Percentiles rank a stretch among this genome's conserved stretches.
These are phyloP conservation scores for Oxyria digyna DNA, from an alignment of 148 eudicot genomes.

Conservation along the genomic window DNA sequence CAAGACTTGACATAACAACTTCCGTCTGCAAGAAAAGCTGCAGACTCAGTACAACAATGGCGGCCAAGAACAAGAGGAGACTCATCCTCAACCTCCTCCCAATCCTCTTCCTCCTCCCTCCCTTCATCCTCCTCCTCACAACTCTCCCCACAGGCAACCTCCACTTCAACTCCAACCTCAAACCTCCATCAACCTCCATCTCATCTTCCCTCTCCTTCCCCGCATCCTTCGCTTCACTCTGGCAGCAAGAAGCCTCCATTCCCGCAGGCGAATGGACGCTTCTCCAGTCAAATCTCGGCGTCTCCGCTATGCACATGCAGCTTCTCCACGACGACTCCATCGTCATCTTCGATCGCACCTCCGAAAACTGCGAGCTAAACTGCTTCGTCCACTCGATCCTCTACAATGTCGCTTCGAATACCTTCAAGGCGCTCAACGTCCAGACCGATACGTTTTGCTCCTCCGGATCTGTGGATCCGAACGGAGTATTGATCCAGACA, in stretches of 20 bases:
- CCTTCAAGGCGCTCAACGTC: slow-evolving; percentile 46
- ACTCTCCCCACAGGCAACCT: not conserved
- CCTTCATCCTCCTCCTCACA: slow-evolving; percentile 5
- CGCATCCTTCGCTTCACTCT: not conserved
- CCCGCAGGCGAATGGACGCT: slow-evolving; percentile 31
- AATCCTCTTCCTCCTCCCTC: slow-evolving; percentile 3
- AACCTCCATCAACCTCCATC: not conserved
- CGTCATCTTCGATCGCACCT: slow-evolving; percentile 67
- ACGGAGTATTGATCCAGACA: slow-evolving; percentile 60
- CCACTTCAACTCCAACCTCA: not conserved
- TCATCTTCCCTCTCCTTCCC: not conserved
- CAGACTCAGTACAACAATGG: slow-evolving; percentile 6
- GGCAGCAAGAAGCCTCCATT: not conserved
- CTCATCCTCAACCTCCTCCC: not conserved
- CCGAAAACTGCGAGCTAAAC: slow-evolving; percentile 20
- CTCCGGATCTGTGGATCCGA: slow-evolving; percentile 51
- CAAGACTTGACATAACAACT: not conserved
- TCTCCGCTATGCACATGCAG: slow-evolving; percentile 98
- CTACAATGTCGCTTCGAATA: slow-evolving; percentile 51
- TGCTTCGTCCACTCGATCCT: slow-evolving; percentile 71
- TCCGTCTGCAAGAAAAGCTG: not conserved
- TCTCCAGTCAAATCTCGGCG: slow-evolving; percentile 39
- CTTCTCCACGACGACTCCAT: slow-evolving; percentile 51
- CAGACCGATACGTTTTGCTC: slow-evolving; percentile 72
- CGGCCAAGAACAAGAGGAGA: slow-evolving; percentile 8